A percentile compares a stretch with the other conserved stretches of the same genome.
phyloP scores from a whole-genome alignment of 2,329 filamentous ascomycete genomes.

The Penicillium polonicum region DNA sequence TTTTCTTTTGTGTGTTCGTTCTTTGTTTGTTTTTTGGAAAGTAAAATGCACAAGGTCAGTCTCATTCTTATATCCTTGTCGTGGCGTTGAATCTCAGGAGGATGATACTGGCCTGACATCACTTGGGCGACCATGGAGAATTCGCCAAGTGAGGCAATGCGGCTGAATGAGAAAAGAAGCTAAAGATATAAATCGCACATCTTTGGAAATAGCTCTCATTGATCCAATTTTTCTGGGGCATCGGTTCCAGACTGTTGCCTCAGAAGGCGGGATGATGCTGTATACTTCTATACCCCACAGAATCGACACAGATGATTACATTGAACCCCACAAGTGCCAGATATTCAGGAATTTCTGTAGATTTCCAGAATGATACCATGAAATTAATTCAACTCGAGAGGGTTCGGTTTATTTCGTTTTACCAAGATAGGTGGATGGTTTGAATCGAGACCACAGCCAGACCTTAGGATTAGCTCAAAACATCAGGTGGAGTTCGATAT shows the following conservation, averaged over 20 bases:
- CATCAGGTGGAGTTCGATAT: background rate
- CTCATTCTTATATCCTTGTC: slow-evolving; percentile 16
- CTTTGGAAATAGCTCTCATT: background rate
- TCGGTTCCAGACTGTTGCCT: slow-evolving; percentile 16
- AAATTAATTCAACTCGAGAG: background rate
- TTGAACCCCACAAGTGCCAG: background rate
- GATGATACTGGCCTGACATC: slow-evolving; percentile 24
- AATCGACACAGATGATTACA: background rate
- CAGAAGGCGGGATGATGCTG: slow-evolving; percentile 16
- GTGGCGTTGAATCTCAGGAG: slow-evolving; percentile 17
- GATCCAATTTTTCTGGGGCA: slow-evolving; percentile 1
- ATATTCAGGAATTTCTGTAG: background rate
- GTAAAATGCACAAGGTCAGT: background rate
- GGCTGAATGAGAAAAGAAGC: background rate
- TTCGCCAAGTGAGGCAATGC: slow-evolving; percentile 15
- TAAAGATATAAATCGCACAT: background rate
- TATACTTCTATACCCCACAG: background rate
- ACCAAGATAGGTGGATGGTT: background rate
- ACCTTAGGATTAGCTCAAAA: background rate
- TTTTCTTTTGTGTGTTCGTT: background rate
- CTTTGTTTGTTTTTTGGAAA: background rate
- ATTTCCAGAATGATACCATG: background rate
- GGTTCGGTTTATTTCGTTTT: background rate
- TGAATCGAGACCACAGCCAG: background rate
- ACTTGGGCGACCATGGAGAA: background rate